Evolutionary conservation across 208 protist species (phyloP).

Genomic region (Acanthamoeba healyi): DNA sequence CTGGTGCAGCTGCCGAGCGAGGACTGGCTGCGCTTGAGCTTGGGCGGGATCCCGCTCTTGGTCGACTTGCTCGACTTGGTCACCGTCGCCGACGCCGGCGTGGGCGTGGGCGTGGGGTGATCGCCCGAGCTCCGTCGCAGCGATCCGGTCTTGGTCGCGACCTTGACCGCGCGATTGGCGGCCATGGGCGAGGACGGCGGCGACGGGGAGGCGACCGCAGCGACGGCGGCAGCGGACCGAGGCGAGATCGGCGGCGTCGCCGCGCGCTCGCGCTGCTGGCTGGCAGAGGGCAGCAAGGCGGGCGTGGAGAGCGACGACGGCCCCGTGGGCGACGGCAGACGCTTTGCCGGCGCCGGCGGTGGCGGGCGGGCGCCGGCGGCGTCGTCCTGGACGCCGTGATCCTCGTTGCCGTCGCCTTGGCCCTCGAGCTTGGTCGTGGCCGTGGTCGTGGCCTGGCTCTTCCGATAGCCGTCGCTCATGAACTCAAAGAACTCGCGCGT

Average conservation of each 20-base stretch:
- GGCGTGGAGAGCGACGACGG: neutral
- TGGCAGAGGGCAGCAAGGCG: neutral
- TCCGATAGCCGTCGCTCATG: slow-evolving; percentile 44
- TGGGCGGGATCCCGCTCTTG: too few relatives aligned
- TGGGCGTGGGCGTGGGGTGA: too few relatives aligned
- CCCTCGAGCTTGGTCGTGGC: neutral
- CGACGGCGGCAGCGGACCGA: neutral
- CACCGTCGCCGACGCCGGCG: too few relatives aligned
- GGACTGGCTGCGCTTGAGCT: neutral
- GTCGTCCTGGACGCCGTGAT: neutral
- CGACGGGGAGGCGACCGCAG: neutral
- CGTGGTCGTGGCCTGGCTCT: neutral
- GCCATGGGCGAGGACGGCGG: neutral
- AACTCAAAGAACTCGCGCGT: slow-evolving; percentile 13
- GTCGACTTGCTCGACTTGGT: neutral
- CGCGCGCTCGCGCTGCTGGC: neutral
- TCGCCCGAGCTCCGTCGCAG: neutral
- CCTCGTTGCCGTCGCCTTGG: neutral
- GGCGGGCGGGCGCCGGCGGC: too few relatives aligned
- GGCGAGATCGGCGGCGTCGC: too few relatives aligned
- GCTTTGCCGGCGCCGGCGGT: too few relatives aligned
- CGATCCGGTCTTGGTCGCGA: neutral
- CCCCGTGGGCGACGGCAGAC: neutral
- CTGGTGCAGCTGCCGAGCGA: neutral
- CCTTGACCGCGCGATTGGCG: too few relatives aligned